phyloP scores from a whole-genome alignment of 2,329 filamentous ascomycete species.

The Dothidotthia symphoricarpi region DNA sequence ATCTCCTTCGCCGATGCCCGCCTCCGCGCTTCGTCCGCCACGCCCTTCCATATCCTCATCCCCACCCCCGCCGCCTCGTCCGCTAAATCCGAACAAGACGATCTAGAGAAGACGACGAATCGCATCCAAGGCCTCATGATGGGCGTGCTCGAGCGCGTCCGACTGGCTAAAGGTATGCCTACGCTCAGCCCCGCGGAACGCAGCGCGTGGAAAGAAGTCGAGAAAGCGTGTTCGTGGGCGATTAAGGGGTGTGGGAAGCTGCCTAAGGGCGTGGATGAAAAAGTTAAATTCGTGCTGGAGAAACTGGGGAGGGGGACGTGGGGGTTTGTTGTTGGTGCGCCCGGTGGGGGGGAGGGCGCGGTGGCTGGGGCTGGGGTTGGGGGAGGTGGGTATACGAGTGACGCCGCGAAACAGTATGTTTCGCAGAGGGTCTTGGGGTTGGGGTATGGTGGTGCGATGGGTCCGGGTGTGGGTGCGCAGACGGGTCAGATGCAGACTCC shows the following conservation, averaged over 20 bases:
- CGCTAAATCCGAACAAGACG: background rate
- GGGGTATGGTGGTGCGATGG: constrained; percentile 1
- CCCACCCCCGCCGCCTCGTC: constrained; percentile 5
- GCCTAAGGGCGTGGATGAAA: constrained; percentile 25
- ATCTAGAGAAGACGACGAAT: constrained; percentile 20
- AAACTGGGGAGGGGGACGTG: constrained; percentile 27
- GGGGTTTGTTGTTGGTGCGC: constrained; percentile 13
- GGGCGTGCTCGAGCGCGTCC: constrained; percentile 29
- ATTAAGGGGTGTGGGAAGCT: constrained; percentile 25
- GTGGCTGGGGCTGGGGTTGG: background rate
- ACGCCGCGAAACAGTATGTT: background rate
- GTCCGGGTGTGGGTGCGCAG: background rate
- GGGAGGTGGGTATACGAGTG: background rate
- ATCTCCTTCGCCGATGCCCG: constrained; percentile 16
- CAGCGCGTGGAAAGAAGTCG: constrained; percentile 26
- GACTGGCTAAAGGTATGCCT: constrained; percentile 23
- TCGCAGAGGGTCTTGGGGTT: background rate
- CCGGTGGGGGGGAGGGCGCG: constrained; percentile 1
- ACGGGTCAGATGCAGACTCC: too few relatives aligned
- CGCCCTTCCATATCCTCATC: constrained; percentile 24
- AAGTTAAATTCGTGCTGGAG: constrained; percentile 25
- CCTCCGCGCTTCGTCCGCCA: constrained; percentile 14
- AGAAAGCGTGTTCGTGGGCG: constrained; percentile 26
- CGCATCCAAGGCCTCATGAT: constrained; percentile 34
- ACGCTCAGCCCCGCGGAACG: constrained; percentile 13